Base-by-base conservation (phyloP, 306 rosid species). In the Dryas alaskensis region DNA sequence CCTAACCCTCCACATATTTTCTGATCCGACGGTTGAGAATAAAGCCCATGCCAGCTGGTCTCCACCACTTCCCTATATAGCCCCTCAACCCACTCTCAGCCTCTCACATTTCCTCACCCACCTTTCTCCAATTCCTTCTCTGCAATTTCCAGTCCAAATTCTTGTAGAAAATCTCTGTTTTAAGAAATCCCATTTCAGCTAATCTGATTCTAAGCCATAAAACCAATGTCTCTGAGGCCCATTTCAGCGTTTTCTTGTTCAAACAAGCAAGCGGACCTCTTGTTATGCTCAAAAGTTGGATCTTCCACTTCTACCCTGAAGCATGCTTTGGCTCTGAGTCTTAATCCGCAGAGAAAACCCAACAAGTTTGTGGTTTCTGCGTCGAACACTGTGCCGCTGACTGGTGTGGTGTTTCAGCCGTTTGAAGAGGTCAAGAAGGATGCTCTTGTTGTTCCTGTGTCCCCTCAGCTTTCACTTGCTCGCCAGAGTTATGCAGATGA, bases 371-470 rank as follows among this genome's bases (percentile, higher is more conserved):
- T 22, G 40, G 89, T 84, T 79, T 73, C 48, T 12, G 87, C 86
- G 0, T 57, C 85, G 14, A 72, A 67, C 6, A 3, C 52, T 2
- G 27, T 40, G 4, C 75, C 80, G 37, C 51, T 90, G 16, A 83
- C 92, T 0, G 96, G 97, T 2, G 97, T 93, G 8, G 42, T 93
- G 40, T 93, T 93, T 48, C 88, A 85, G 69, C 98, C 98, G 1
- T 89, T 91, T 50, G 97, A 88, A 53, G 97, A 89, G 80, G 89
- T 88, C 58, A 87, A 91, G 82, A 89, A 82, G 66, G 96, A 89
- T 69, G 85, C 86, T 8, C 82, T 84, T 80, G 89, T 86, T 22
- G 83, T 89, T 8, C 96, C 98, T 4, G 73, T 52, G 13, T 80
- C 77, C 49, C 95, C 92, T 4, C 94, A 84, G 5, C 51, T 70